Base-by-base conservation (phyloP, 768 basidiomycete species). In the Podaxis carcinomalis region DNA sequence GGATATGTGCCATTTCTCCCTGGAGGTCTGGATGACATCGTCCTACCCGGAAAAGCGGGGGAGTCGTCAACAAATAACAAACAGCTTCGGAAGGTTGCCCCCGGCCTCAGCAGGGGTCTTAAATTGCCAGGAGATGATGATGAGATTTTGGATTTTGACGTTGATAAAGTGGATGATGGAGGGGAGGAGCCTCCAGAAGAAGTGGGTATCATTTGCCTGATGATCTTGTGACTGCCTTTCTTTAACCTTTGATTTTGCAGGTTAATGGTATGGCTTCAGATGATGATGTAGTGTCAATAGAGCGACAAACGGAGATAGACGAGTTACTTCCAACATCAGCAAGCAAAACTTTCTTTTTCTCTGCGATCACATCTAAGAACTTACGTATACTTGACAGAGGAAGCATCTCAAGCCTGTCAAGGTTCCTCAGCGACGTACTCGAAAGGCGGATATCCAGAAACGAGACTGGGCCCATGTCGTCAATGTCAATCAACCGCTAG, bases 391-490 rank as follows among this genome's bases (percentile, higher is more conserved):
- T 60, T 53, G 40, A 1, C 66, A 89, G 86, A 80, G 81, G 51
- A 78, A 82, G 11, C 82, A 86, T 68, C 74, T 91, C 23, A 84
- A 80, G 52, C 84, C 88, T 16, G 69, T 79, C 40, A 78, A 78
- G 55, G 63, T 81, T 1, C 65, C 71, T 28, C 72, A 68, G n/a
- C 77, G 77, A 39, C 76, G 76, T 49, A 63, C 72, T 16, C 80
- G 77, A 65, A 78, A 80, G 32, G 66, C 77, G 1, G 78, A 81
- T 51, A 68, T 85, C 3, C 85, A 85, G 61, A 95, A 95, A 74
- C 90, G 92, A 51, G 94, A 98, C 64, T 99, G 97, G 97, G 97
- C 97, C 1, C 97, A 98, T 78, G 90, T 93, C 27, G 92, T 98
- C 28, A 92, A 98, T 68, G 86, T 98, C 62, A 93, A 93, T 68